These are phyloP conservation scores for Escallonia rubra DNA, from an alignment of 129 eudicot genomes.

Conservation along the genomic window DNA sequence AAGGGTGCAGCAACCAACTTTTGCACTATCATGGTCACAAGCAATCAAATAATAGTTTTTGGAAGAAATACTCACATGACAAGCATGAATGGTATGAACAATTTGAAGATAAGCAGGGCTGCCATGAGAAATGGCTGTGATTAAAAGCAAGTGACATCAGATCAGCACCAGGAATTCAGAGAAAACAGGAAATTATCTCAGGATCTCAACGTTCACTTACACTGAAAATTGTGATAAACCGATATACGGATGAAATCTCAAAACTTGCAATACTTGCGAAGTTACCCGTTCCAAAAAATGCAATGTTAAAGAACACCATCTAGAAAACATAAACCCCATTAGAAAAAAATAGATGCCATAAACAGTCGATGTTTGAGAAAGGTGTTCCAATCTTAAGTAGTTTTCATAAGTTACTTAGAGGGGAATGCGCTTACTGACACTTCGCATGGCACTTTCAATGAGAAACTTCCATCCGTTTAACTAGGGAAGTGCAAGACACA, in stretches of 20 bases:
- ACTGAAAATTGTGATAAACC: conserved; percentile 93
- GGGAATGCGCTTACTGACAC: too few species aligned
- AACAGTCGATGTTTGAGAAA: background rate
- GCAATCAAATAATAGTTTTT: background rate
- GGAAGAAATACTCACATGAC: conserved; percentile 72
- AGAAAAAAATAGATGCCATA: background rate
- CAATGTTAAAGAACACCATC: conserved; percentile 92
- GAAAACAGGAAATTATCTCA: conserved; percentile 4
- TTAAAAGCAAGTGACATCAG: conserved; percentile 12
- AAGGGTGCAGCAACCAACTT: background rate
- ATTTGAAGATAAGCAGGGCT: conserved; percentile 86
- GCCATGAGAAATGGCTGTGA: conserved; percentile 98
- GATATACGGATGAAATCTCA: conserved; percentile 96
- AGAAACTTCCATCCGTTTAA: background rate
- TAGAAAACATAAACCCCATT: conserved; percentile 25
- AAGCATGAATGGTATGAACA: conserved; percentile 86
- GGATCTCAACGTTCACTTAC: conserved; percentile 45
- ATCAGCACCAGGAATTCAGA: background rate
- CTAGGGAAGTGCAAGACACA: too few species aligned
- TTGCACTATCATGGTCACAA: background rate
- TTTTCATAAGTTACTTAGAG: background rate
- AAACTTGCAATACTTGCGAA: conserved; percentile 99
- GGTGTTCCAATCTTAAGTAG: background rate
- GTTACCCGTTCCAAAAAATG: conserved; percentile 97
- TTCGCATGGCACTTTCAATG: background rate